A percentile compares a stretch with the other conserved stretches of the same genome.
These are phyloP conservation scores for Aspergillus quadricinctus DNA, from an alignment of 2,329 filamentous ascomycete species.

Conservation along the genomic window DNA sequence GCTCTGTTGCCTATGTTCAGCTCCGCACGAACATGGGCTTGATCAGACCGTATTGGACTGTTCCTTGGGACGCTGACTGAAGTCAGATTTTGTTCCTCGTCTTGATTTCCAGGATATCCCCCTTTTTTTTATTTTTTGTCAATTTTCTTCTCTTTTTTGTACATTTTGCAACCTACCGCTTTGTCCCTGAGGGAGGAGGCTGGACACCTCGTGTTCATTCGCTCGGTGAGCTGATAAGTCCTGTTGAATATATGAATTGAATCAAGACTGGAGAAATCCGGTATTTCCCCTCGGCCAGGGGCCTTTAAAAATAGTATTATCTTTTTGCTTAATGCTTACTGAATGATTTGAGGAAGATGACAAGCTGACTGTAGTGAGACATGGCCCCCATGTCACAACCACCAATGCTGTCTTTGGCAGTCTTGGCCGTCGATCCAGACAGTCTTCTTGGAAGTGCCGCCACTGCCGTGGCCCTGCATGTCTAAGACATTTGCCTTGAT, in stretches of 20 bases:
- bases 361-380: not conserved
- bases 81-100: not conserved
- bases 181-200: constrained; percentile 12
- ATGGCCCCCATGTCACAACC: not conserved
- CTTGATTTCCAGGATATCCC: not conserved
- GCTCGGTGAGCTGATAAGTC: constrained; percentile 10
- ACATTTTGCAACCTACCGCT: constrained; percentile 11
- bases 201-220: constrained; percentile 8
- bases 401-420: not conserved
- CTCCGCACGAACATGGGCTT: not conserved
- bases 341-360: not conserved
- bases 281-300: not conserved
- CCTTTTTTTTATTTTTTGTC: not conserved
- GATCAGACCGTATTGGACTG: too few relatives aligned
- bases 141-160: constrained; percentile 5
- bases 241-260: constrained; percentile 12
- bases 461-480: not conserved
- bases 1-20: not conserved
- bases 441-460: not conserved
- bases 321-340: not conserved
- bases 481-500: not conserved
- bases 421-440: not conserved
- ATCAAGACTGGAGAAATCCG: constrained; percentile 7
- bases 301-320: not conserved
- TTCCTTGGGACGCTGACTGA: not conserved